A percentile compares a stretch with the other conserved stretches of the same genome.
Evolutionary conservation across 306 rosid species (phyloP).

Genomic region (Pterocarpus santalinus): DNA sequence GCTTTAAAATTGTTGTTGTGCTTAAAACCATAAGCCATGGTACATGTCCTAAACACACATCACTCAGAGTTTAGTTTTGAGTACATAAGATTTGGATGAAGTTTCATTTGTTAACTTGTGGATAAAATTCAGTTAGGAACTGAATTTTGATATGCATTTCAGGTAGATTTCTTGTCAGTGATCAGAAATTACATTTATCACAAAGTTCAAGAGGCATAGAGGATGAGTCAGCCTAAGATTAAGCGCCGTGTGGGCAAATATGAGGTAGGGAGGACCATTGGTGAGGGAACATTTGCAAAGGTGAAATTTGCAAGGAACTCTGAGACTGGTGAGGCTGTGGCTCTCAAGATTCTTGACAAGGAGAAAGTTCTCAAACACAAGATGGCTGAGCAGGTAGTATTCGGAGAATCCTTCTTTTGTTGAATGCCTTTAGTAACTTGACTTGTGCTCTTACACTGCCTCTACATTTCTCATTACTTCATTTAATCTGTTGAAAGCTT

Average conservation of each 20-base stretch:
- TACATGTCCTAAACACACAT: not conserved
- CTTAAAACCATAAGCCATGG: not conserved
- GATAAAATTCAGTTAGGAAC: conserved; percentile 10
- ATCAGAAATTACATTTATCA: conserved; percentile 38
- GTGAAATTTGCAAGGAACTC: conserved; percentile 92
- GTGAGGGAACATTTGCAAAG: conserved; percentile 98
- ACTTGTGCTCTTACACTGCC: not conserved
- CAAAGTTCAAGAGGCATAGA: conserved; percentile 46
- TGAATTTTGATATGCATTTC: conserved; percentile 50
- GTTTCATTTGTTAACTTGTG: not conserved
- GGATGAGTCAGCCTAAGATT: conserved; percentile 81
- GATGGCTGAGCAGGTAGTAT: conserved; percentile 98
- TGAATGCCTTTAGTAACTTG: not conserved
- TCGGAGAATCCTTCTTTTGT: not conserved
- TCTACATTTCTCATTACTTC: not conserved
- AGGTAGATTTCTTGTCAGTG: conserved; percentile 39
- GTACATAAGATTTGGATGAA: conserved; percentile 5
- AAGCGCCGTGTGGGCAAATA: conserved; percentile 95
- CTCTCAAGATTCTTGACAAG: conserved; percentile 94
- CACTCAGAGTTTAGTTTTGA: not conserved
- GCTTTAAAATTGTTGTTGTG: conserved; percentile 20
- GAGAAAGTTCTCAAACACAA: conserved; percentile 98
- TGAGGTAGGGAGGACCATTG: conserved; percentile 96
- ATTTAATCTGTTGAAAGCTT: not conserved
- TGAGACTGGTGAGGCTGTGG: conserved; percentile 77